phyloP scores from a whole-genome alignment of 2,329 filamentous ascomycete genomes.

The Arachnopeziza araneosa region DNA sequence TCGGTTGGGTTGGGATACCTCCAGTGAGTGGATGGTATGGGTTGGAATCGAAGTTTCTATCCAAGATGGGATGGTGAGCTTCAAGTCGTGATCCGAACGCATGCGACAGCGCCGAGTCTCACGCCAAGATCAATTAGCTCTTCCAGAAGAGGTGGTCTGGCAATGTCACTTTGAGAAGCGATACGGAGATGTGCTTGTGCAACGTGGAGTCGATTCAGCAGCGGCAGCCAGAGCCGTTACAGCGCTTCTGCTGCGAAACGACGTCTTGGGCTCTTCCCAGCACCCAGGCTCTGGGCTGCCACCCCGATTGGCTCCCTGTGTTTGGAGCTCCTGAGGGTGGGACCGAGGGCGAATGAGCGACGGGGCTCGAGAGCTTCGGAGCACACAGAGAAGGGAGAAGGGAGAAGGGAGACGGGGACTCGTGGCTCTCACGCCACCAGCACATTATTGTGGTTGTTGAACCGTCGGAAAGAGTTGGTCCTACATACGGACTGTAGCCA shows the following conservation, averaged over 20 bases:
- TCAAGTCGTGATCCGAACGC: neutral
- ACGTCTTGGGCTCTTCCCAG: neutral
- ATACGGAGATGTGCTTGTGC: neutral
- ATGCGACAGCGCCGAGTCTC: neutral
- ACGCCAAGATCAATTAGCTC: neutral
- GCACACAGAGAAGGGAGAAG: neutral
- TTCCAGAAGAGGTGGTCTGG: neutral
- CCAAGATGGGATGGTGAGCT: neutral
- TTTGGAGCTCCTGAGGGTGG: neutral
- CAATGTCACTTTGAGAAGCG: neutral
- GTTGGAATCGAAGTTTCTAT: neutral
- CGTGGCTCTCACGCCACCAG: neutral
- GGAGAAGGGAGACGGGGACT: neutral
- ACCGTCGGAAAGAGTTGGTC: neutral
- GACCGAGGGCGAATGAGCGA: neutral
- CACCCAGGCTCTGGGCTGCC: neutral
- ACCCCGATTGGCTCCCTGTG: neutral
- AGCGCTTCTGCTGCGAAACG: neutral
- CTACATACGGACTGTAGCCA: neutral
- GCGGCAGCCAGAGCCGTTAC: neutral
- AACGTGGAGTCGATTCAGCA: neutral
- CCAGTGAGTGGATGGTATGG: neutral
- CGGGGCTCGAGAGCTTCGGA: neutral
- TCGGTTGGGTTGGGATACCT: neutral
- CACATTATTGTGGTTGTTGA: neutral